phyloP scores from a whole-genome alignment of 2,329 filamentous ascomycete species.

The Diaporthe aspalathi region DNA sequence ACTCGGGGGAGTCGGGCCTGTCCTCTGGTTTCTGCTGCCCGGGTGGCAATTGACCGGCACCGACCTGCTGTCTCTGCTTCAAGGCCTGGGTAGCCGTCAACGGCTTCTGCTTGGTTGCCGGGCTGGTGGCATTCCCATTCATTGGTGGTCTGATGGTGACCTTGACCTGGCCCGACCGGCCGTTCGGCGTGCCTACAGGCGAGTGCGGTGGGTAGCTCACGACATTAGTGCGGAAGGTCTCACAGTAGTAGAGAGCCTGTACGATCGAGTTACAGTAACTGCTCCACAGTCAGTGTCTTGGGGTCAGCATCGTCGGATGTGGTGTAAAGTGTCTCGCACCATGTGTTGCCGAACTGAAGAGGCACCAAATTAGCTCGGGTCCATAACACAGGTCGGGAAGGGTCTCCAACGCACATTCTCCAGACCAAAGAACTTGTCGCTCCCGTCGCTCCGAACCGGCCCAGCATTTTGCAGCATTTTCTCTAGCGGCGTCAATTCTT shows the following conservation, averaged over 20 bases:
- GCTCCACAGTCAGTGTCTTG: slow-evolving; percentile 42
- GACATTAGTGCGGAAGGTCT: slow-evolving; percentile 92
- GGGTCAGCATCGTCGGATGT: slow-evolving; percentile 10
- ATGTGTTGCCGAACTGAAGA: slow-evolving; percentile 92
- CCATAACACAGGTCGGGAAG: slow-evolving; percentile 1
- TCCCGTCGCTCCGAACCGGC: slow-evolving; percentile 85
- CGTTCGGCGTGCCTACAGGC: slow-evolving; percentile 76
- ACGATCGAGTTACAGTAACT: slow-evolving; percentile 99
- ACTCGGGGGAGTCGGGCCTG: slow-evolving; percentile 93
- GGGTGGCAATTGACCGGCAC: slow-evolving; percentile 64
- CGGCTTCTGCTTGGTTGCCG: slow-evolving; percentile 62
- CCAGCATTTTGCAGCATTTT: slow-evolving; percentile 87
- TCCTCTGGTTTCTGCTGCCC: slow-evolving; percentile 79
- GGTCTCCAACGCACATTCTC: slow-evolving; percentile 81
- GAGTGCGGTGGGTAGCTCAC: slow-evolving; percentile 86
- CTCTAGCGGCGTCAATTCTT: slow-evolving; percentile 71
- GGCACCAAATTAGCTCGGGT: slow-evolving; percentile 28
- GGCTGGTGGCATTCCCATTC: slow-evolving; percentile 57
- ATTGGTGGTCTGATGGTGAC: slow-evolving; percentile 70
- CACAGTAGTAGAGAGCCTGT: slow-evolving; percentile 96
- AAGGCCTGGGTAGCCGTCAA: slow-evolving; percentile 66
- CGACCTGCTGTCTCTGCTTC: slow-evolving; percentile 67
- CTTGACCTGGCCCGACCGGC: slow-evolving; percentile 65
- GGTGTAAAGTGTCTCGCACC: slow-evolving; percentile 66
- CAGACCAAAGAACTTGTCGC: slow-evolving; percentile 97